phyloP scores from a whole-genome alignment of 2,329 filamentous ascomycete species.

The Fonsecaea pedrosoi region DNA sequence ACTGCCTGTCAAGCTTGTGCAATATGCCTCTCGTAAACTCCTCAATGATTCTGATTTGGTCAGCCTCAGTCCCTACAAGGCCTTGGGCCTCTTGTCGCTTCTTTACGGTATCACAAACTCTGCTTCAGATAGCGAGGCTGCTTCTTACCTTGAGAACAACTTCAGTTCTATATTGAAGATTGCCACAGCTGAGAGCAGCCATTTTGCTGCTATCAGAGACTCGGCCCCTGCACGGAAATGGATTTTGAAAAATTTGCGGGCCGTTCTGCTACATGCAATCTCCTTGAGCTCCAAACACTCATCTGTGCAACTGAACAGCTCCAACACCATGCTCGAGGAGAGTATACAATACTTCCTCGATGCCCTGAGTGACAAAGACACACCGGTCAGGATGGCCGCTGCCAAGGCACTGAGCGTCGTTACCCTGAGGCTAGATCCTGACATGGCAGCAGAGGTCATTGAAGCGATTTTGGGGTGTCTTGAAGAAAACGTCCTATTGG shows the following conservation, averaged over 20 bases:
- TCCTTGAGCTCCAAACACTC: slow-evolving; percentile 54
- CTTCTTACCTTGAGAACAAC: slow-evolving; percentile 68
- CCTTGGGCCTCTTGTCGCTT: slow-evolving; percentile 79
- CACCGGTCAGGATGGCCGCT: slow-evolving; percentile 84
- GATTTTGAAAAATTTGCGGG: slow-evolving; percentile 82
- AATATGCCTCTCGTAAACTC: slow-evolving; percentile 73
- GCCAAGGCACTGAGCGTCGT: slow-evolving; percentile 92
- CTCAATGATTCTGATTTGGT: slow-evolving; percentile 51
- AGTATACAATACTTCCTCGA: slow-evolving; percentile 83
- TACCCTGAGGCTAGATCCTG: slow-evolving; percentile 76
- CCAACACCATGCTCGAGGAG: slow-evolving; percentile 71
- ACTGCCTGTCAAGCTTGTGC: slow-evolving; percentile 70
- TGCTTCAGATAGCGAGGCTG: slow-evolving; percentile 75
- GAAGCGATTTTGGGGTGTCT: slow-evolving; percentile 78
- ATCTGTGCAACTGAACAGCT: slow-evolving; percentile 34
- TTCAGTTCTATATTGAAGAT: slow-evolving; percentile 70
- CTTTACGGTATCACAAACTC: slow-evolving; percentile 76
- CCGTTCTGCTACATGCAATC: slow-evolving; percentile 71
- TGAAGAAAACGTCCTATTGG: slow-evolving; percentile 67
- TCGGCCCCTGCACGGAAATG: slow-evolving; percentile 83
- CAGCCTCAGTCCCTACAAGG: slow-evolving; percentile 69
- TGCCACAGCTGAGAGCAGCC: slow-evolving; percentile 57
- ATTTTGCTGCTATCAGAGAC: slow-evolving; percentile 63
- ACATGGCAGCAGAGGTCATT: slow-evolving; percentile 85
- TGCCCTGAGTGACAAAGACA: slow-evolving; percentile 82